A percentile compares a stretch with the other conserved stretches of the same genome.
Evolutionary conservation across 2,329 filamentous ascomycete genomes (phyloP).

Genomic region (Pseudogymnoascus sp.): DNA sequence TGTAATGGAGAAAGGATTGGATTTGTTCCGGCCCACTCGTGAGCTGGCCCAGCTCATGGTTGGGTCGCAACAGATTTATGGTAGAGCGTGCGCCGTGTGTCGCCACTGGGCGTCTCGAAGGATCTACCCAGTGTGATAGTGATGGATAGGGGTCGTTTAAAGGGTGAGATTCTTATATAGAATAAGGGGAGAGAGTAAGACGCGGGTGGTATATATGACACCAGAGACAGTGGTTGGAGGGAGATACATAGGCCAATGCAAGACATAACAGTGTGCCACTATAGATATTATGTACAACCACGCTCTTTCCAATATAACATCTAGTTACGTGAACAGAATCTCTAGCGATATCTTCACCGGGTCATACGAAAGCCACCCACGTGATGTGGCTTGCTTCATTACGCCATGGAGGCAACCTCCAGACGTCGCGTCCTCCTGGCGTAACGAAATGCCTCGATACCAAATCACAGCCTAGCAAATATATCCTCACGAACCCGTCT

Average conservation of each 20-base stretch:
- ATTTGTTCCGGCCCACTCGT: too few species aligned
- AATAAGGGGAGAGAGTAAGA: too few species aligned
- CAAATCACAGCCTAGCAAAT: not conserved
- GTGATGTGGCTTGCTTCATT: slow-evolving; percentile 4
- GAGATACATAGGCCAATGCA: not conserved
- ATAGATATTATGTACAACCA: not conserved
- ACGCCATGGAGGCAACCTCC: not conserved
- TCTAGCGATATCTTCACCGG: not conserved
- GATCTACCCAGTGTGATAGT: not conserved
- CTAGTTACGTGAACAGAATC: not conserved
- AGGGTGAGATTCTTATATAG: not conserved
- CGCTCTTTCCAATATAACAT: not conserved
- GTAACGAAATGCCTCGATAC: not conserved
- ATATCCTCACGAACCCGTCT: not conserved
- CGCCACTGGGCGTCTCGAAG: not conserved
- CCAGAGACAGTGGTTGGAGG: not conserved
- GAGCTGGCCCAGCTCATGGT: too few species aligned
- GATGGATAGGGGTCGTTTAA: not conserved
- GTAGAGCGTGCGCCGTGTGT: not conserved
- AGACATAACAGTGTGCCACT: not conserved
- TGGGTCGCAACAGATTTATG: too few species aligned
- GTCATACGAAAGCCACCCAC: not conserved
- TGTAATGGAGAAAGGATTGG: not conserved
- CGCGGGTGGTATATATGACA: not conserved
- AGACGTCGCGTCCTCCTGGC: not conserved